phyloP scores from a whole-genome alignment of 805 yeast genomes.

The Candida railenensis region DNA sequence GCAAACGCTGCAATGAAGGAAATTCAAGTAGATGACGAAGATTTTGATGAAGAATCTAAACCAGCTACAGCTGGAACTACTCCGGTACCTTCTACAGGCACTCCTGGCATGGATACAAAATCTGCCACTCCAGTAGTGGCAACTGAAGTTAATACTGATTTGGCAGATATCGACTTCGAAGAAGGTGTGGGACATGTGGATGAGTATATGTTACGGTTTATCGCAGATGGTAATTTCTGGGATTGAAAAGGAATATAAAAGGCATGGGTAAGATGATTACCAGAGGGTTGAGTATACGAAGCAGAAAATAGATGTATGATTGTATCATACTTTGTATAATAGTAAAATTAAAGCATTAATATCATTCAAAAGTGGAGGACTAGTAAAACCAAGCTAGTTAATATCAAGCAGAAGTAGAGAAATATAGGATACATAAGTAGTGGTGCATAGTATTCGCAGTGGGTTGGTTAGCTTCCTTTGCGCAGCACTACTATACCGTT shows the following conservation, averaged over 20 bases:
- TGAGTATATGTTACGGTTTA: constrained; percentile 91
- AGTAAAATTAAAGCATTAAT: background rate
- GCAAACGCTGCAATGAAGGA: constrained; percentile 88
- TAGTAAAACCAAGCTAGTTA: too few relatives aligned
- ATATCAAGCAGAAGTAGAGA: too few relatives aligned
- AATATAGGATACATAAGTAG: too few relatives aligned
- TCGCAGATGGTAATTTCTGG: constrained; percentile 74
- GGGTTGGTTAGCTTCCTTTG: too few relatives aligned
- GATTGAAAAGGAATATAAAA: constrained; percentile 12
- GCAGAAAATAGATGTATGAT: background rate
- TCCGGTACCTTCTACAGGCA: constrained; percentile 18
- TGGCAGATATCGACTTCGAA: constrained; percentile 46
- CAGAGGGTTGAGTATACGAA: background rate
- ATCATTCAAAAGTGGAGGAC: background rate
- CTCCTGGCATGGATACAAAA: constrained; percentile 1
- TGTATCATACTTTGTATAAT: background rate
- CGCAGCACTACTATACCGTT: background rate
- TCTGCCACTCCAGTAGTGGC: constrained; percentile 28
- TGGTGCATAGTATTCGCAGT: too few relatives aligned
- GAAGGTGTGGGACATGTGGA: constrained; percentile 82
- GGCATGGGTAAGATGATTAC: background rate
- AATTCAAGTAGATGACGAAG: constrained; percentile 79
- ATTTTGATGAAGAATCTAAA: constrained; percentile 59
- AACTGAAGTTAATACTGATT: constrained; percentile 15
- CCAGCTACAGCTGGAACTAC: constrained; percentile 21